Conservation (phyloP, 306 rosid species). For the Benincasa hispida region DNA sequence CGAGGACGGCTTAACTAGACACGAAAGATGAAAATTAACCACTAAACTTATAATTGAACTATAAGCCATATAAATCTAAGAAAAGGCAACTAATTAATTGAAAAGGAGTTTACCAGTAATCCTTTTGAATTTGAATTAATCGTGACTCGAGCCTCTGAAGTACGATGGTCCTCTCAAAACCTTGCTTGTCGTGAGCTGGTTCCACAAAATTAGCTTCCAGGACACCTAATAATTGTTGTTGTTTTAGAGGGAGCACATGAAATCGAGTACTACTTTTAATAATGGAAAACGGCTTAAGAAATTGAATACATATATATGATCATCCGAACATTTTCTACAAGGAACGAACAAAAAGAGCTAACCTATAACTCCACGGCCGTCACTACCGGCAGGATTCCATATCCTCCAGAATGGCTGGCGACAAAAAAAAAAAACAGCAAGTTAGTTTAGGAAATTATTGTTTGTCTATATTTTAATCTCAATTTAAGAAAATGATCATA, state of each 20-base stretch:
- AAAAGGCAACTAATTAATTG: no score
- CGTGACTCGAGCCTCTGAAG: conserved; percentile 64
- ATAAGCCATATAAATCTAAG: no score
- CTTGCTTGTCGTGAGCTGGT: conserved; percentile 98
- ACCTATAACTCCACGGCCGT: conserved; percentile 96
- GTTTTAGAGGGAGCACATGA: not conserved
- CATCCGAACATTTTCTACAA: not conserved
- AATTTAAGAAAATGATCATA: no score
- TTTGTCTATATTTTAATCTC: not conserved
- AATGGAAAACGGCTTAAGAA: not conserved
- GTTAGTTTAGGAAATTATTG: not conserved
- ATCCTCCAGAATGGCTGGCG: conserved; percentile 94
- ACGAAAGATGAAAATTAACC: no score
- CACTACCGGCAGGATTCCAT: conserved; percentile 96
- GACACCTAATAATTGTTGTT: conserved; percentile 41
- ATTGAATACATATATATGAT: not conserved
- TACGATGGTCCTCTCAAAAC: conserved; percentile 87
- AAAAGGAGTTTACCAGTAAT: conserved; percentile 42
- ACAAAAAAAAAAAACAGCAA: not conserved
- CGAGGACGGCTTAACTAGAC: no score
- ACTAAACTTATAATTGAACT: no score
- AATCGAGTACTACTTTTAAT: not conserved
- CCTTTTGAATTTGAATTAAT: conserved; percentile 65
- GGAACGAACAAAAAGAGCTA: conserved; percentile 1
- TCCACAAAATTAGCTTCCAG: conserved; percentile 96